Conservation (phyloP, 441 rosid genomes). For the Mallotus japonicus region DNA sequence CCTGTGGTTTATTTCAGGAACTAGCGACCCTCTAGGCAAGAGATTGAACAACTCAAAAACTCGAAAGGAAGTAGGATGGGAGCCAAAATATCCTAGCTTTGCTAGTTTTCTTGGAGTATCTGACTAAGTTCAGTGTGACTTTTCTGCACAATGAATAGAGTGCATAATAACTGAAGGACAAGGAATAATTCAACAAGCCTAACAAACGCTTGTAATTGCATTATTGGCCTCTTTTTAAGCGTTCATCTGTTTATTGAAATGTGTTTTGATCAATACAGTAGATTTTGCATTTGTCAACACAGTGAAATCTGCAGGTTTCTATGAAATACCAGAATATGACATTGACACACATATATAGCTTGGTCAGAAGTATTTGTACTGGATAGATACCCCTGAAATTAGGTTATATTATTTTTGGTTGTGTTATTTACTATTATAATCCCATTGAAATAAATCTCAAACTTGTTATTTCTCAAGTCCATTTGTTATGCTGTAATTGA, state of each 20-base stretch:
- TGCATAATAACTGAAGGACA: background rate
- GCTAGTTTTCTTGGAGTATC: constrained; percentile 68
- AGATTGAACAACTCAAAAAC: constrained; percentile 74
- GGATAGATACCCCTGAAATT: no score
- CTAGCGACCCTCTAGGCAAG: constrained; percentile 74
- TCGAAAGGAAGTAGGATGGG: constrained; percentile 74
- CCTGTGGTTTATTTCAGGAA: constrained; percentile 49
- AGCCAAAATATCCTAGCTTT: constrained; percentile 79
- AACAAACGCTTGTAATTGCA: background rate
- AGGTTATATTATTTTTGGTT: no score
- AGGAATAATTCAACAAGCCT: background rate
- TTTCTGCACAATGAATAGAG: background rate
- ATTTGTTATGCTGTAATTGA: no score
- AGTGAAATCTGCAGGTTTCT: background rate
- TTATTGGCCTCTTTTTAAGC: background rate
- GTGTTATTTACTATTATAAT: no score
- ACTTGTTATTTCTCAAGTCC: no score
- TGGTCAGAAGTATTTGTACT: no score
- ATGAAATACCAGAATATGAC: background rate
- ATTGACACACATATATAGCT: no score
- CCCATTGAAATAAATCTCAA: no score
- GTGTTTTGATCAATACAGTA: no score
- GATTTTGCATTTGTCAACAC: background rate
- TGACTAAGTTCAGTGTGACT: constrained; percentile 24
- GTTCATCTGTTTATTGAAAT: background rate